Evolutionary conservation across 352 stramenopile species (phyloP), one percentile per base, ranked within the genome.

Genomic region (Pythium aquatile): DNA sequence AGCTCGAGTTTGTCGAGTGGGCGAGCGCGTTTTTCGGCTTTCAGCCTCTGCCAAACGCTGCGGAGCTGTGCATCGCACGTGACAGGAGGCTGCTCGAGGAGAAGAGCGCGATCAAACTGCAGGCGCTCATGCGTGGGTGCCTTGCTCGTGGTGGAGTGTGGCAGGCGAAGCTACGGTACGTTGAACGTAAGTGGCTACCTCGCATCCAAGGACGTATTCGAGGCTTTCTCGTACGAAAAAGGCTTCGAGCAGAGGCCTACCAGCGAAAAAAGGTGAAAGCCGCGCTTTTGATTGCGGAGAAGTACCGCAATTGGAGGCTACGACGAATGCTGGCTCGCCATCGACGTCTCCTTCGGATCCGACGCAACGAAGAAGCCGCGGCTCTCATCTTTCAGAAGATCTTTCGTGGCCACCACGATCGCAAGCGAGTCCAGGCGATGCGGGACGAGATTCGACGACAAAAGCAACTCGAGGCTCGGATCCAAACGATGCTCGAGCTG

Each of bases 1-100:
- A 82, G 46, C 83, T 97, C 30, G 78, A 78, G 56, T 94, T 96
- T 52, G 88, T 96, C 30, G 81, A 97, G 58, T 91, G 83, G 76
- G 81, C 87, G 3, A 77, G 65, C n/a, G 77, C 62, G 14, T 96
- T 92, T 63, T 88, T 95, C 46, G 90, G 89, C n/a, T 94, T 91
- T 48, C 80, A 94, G 59, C 87, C 88, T 7, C 72, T 94, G 3
- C 85, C 87, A 8, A 90, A 97, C 55, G 90, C 90, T 30, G 67
- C 81, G 5, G 78, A 93, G 55, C 70, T 97, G 14, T 89, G 82
- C 35, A 64, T 63, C 2, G 69, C 90, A 49, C 81, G 85, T 7
- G 86, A 96, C 39, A 72, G 64, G 2, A 72, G 73, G 4, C 46
- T 81, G 6, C 62, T 83, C 1, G 59, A 90, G 53, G 24, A 77